Evolutionary conservation across 2,329 filamentous ascomycete genomes (phyloP).

Genomic region (Penicillium sp.): DNA sequence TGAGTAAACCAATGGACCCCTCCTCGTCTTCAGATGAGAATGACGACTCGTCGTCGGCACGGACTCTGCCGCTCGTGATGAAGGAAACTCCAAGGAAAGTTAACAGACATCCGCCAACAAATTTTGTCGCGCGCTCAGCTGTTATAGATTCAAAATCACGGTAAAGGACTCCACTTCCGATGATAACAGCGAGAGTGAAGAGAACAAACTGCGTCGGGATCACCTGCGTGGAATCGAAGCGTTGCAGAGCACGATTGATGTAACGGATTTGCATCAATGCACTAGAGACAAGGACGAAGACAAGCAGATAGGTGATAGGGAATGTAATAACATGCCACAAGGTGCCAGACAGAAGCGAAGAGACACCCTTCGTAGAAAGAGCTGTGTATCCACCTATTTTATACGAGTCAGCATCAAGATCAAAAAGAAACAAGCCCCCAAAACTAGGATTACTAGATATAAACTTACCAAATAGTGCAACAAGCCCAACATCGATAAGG

Average conservation of each 20-base stretch:
- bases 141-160: conserved; percentile 89
- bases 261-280: conserved; percentile 98
- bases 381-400: conserved; percentile 90
- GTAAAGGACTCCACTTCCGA: conserved; percentile 90
- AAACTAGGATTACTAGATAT: not conserved
- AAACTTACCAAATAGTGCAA: conserved; percentile 81
- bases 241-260: conserved; percentile 83
- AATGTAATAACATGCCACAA: conserved; percentile 87
- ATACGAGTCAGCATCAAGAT: conserved; percentile 16
- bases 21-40: conserved; percentile 67
- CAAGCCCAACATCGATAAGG: conserved; percentile 86
- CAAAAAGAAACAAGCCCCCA: not conserved
- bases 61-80: conserved; percentile 79
- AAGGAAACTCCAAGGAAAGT: conserved; percentile 98
- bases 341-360: conserved; percentile 88
- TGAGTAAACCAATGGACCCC: conserved; percentile 46
- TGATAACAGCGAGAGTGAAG: conserved; percentile 92
- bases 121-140: conserved; percentile 72
- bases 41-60: conserved; percentile 59
- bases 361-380: conserved; percentile 91
- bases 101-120: conserved; percentile 83
- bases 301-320: conserved; percentile 84
- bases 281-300: conserved; percentile 75
- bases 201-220: conserved; percentile 97
- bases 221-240: conserved; percentile 95